Evolutionary conservation across 2,329 filamentous ascomycete species (phyloP).

Genomic region (Cercospora sp.): DNA sequence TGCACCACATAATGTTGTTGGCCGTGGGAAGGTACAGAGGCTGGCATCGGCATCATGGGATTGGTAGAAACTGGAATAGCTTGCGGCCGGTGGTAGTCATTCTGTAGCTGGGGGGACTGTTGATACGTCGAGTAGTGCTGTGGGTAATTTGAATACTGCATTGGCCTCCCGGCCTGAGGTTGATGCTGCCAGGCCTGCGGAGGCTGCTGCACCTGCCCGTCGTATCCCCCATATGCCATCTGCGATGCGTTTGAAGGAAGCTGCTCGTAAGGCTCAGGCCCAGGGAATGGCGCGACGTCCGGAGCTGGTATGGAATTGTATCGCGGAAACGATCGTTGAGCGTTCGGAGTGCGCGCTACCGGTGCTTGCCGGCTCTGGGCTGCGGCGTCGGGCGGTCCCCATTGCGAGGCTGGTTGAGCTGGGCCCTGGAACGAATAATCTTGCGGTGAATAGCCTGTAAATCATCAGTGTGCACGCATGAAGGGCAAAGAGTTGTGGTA

Average conservation of each 20-base stretch:
- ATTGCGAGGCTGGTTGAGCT: constrained; percentile 5
- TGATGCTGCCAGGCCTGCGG: constrained; percentile 10
- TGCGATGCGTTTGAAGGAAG: constrained; percentile 15
- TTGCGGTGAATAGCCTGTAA: constrained; percentile 15
- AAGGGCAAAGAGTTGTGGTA: not conserved
- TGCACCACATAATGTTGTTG: constrained; percentile 15
- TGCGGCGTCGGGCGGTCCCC: constrained; percentile 6
- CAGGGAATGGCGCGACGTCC: constrained; percentile 20
- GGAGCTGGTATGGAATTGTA: constrained; percentile 12
- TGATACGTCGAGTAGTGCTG: constrained; percentile 6
- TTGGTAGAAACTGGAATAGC: not conserved
- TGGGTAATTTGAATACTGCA: constrained; percentile 13
- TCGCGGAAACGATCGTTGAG: constrained; percentile 5
- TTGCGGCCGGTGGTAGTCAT: constrained; percentile 1
- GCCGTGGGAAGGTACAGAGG: not conserved
- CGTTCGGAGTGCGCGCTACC: not conserved
- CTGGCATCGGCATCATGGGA: constrained; percentile 6
- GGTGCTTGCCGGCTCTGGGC: constrained; percentile 10
- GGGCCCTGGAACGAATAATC: constrained; percentile 4
- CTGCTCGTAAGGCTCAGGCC: constrained; percentile 7
- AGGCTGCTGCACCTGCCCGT: constrained; percentile 12
- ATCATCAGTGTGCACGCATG: constrained; percentile 1
- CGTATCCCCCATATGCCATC: constrained; percentile 3
- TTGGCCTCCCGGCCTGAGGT: not conserved
- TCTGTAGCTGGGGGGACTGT: constrained; percentile 1